Evolutionary conservation across 345 rosid species (phyloP).

Genomic region (Salix arbutifolia): DNA sequence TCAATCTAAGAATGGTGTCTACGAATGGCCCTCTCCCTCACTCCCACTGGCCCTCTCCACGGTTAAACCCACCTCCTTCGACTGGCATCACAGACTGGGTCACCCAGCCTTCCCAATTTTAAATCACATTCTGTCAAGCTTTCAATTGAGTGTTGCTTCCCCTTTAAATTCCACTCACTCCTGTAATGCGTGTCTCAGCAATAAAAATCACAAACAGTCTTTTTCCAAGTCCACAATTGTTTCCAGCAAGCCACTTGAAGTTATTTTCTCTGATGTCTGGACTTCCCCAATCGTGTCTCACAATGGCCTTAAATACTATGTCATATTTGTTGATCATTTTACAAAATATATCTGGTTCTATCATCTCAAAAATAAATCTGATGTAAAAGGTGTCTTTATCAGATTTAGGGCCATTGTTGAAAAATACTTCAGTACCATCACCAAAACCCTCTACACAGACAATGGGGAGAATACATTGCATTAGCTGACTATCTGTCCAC

Average conservation of each 20-base stretch:
- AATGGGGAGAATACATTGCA: rapidly evolving
- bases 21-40: neutral
- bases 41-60: neutral
- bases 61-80: neutral
- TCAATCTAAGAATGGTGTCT: neutral
- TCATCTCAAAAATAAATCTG: too few relatives aligned
- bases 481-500: rapidly evolving
- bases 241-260: too few relatives aligned
- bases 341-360: too few relatives aligned
- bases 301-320: too few relatives aligned
- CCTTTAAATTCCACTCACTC: neutral
- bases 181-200: neutral
- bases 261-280: too few relatives aligned
- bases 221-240: neutral
- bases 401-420: too few relatives aligned
- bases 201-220: neutral
- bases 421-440: too few relatives aligned
- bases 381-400: too few relatives aligned
- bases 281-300: too few relatives aligned
- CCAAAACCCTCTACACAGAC: too few relatives aligned
- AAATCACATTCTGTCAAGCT: neutral
- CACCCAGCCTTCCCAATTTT: neutral
- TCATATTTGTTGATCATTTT: too few relatives aligned
- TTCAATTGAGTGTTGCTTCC: neutral
- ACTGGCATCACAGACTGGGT: neutral